These are phyloP conservation scores for Russula emetica DNA, from an alignment of 768 basidiomycete species.

Conservation along the genomic window DNA sequence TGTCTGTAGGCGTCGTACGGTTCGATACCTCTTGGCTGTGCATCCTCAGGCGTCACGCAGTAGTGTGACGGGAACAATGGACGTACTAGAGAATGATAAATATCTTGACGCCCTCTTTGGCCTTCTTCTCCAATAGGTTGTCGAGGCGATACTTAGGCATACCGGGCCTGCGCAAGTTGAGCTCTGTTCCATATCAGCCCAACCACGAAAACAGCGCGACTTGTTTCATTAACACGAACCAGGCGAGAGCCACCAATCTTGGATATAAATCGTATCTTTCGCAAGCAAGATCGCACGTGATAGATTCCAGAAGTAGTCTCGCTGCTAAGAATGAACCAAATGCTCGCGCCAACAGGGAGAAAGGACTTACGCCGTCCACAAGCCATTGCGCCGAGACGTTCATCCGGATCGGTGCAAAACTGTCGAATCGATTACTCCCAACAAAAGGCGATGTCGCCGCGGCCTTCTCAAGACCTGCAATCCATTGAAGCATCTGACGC, in stretches of 20 bases:
- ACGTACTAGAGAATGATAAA: conserved; percentile 90
- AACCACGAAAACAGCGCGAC: background rate
- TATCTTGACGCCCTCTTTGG: conserved; percentile 93
- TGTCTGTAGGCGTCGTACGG: conserved; percentile 89
- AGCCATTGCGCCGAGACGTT: conserved; percentile 98
- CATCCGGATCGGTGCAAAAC: conserved; percentile 87
- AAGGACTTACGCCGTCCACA: conserved; percentile 79
- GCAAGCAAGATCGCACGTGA: conserved; percentile 88
- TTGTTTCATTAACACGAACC: conserved; percentile 40
- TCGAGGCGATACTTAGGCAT: conserved; percentile 87
- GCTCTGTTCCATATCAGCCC: conserved; percentile 43
- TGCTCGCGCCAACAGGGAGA: background rate
- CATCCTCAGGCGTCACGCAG: background rate
- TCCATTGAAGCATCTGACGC: conserved; percentile 98
- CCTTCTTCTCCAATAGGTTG: conserved; percentile 79
- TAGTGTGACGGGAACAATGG: background rate
- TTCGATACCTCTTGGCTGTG: conserved; percentile 91
- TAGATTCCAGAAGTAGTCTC: conserved; percentile 98
- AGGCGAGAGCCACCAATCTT: conserved; percentile 98
- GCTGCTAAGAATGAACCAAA: conserved; percentile 40
- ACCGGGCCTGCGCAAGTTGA: conserved; percentile 79
- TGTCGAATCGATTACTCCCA: conserved; percentile 81
- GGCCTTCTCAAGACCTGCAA: conserved; percentile 81
- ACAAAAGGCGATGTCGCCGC: conserved; percentile 74
- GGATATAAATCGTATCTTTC: conserved; percentile 85